Evolutionary conservation across 2,329 filamentous ascomycete genomes (phyloP), one percentile per base, ranked within the genome.

Genomic region (Ascochyta viciae-villosae): DNA sequence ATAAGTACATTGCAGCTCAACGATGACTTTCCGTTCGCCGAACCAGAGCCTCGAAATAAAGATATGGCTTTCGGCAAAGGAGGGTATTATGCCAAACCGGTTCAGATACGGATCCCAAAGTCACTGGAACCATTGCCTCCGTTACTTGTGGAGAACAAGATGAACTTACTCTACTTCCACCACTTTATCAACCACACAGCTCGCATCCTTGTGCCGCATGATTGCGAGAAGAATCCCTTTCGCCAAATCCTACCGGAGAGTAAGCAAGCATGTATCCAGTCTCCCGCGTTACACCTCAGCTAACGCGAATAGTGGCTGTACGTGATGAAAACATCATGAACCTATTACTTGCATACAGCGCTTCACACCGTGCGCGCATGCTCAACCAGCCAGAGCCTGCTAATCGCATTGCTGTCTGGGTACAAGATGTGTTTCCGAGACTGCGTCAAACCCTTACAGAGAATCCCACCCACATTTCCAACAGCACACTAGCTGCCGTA

Each of bases 131-230:
- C 81, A 3, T 71, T 89, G 22, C 86, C 86, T 4, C 66, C 77
- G 4, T 77, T 83, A 9, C 77, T 92, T 27, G 76, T 84, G 39
- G 84, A 89, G 34, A 93, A 91, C 64, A 89, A 87, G 1, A 94
- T 94, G 85, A 94, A 95, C 67, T 75, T 95, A 58, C 81, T 95
- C 63, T 89, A 89, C 66, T 89, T 89, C 62, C 86, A 89, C 69
- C 86, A 88, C 65, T 88, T 95, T 68, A 80, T 95, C 56, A 91
- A 93, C 65, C 89, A 95, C 73, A 95, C 91, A 3, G 90, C 90
- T 7, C 85, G 86, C 57, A 87, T 87, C 63, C 72, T 86, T 51
- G 82, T 86, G 3, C 83, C 85, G 1, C 85, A 88, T 66, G 85
- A 88, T 65, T 88, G 85, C 67, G 79, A 81, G 50, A 78, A 84